phyloP scores from a whole-genome alignment of 768 basidiomycete genomes.

The Macrocybe gigantea region DNA sequence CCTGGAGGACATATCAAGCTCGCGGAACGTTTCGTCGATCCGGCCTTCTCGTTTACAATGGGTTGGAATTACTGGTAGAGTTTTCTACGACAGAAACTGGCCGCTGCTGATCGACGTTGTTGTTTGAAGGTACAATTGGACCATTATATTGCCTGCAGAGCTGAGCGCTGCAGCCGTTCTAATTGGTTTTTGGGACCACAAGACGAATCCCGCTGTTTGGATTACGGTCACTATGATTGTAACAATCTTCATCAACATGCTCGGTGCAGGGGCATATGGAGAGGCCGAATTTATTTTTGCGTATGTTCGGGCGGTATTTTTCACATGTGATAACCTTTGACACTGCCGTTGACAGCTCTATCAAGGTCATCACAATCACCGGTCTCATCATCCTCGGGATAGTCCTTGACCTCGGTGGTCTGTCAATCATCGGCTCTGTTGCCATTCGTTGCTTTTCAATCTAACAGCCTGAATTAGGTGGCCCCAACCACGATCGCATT shows the following conservation, averaged over 20 bases:
- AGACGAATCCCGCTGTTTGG: conserved; percentile 67
- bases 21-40: conserved; percentile 78
- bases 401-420: conserved; percentile 76
- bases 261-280: conserved; percentile 75
- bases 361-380: conserved; percentile 84
- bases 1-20: conserved; percentile 78
- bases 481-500: conserved; percentile 70
- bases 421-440: conserved; percentile 4
- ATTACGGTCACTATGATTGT: conserved; percentile 73
- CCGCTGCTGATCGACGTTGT: neutral
- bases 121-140: conserved; percentile 49
- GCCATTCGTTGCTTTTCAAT: neutral
- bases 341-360: conserved; percentile 38
- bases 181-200: conserved; percentile 63
- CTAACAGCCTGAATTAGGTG: conserved; percentile 37
- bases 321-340: neutral
- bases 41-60: conserved; percentile 59
- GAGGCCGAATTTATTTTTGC: conserved; percentile 87
- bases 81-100: neutral
- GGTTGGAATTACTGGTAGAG: conserved; percentile 45
- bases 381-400: conserved; percentile 67
- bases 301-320: conserved; percentile 40
- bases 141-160: conserved; percentile 65
- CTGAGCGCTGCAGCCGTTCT: conserved; percentile 71
- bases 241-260: conserved; percentile 68